Base-by-base conservation (phyloP, 1,139 yeast species). In the Ashbya aceris region DNA sequence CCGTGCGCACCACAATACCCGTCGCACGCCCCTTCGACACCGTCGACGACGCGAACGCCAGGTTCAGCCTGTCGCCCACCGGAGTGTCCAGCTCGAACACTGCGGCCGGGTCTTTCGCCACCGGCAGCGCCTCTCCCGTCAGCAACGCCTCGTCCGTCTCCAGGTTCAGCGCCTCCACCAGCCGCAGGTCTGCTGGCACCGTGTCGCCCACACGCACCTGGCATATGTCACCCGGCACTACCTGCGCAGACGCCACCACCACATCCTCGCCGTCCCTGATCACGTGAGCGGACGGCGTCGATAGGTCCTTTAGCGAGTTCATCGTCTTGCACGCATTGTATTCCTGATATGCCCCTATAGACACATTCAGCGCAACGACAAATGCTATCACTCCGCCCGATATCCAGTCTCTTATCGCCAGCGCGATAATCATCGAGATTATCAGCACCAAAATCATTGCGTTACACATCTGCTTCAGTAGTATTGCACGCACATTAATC, bases 181-280 rank as follows among this genome's bases (percentile, higher is more conserved):
- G 68, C 52, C 98, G 74, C 40, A 91, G 68, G 64, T 91, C 98
- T 0, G 98, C 98, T 1, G 98, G 98, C 40, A 91, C 78, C 45
- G 96, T 74, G 64, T 91, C 98, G 52, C 98, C 98, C 41, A 87
- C 94, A 37, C 80, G 66, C 53, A 91, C 83, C 53, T 80, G 80
- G 39, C 91, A 93, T 56, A 93, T 66, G 61, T 91, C 98, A 41
- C 98, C 98, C 1, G 97, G 97, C n/a, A 91, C 98, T 47, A 91
- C 74, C 38, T 77, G 75, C 7, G 86, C 74, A 0, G 98, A 96
- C 50, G 84, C 68, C 2, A 86, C 86, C 7, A 79, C 75, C 39
- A 79, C 78, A 10, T 83, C 74, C 44, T 74, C 71, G 12, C 86
- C 86, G 52, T 79, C 81, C 62, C 99, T 74, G 8, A 94, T 79